These are phyloP conservation scores for Acanthamoeba sp. DNA, from an alignment of 208 protist species.

Conservation along the genomic window DNA sequence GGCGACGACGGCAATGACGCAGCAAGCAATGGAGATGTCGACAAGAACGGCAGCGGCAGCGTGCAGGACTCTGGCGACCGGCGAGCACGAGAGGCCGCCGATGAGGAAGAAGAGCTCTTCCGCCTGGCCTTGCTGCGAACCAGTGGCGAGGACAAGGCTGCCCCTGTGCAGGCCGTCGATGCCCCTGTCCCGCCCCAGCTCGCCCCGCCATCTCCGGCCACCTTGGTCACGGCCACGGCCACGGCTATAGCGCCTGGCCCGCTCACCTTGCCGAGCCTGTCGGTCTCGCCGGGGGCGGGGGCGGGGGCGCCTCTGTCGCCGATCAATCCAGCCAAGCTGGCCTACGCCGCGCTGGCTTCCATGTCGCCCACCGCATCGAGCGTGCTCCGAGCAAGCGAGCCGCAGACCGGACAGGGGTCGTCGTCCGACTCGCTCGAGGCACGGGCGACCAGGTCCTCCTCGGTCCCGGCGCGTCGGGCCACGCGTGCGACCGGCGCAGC, in stretches of 20 bases:
- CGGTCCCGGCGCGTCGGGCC: not conserved
- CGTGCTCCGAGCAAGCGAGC: not conserved
- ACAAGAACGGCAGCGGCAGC: not conserved
- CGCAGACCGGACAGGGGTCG: not conserved
- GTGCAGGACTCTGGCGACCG: not conserved
- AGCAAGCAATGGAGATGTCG: not conserved
- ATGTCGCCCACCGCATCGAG: not conserved
- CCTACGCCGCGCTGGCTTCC: not conserved
- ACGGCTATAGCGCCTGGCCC: not conserved
- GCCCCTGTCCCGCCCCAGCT: not conserved
- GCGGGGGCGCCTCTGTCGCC: not conserved
- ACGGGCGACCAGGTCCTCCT: not conserved
- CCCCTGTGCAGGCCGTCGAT: not conserved
- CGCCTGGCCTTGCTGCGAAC: not conserved
- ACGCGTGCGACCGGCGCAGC: too few relatives aligned
- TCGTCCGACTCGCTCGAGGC: not conserved
- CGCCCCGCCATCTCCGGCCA: not conserved
- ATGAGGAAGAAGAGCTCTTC: conserved; percentile 44
- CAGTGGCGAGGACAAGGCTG: not conserved
- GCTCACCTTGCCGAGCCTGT: not conserved
- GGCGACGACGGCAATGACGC: not conserved
- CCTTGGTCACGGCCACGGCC: not conserved
- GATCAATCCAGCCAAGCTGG: conserved; percentile 28
- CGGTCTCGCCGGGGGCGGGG: too few relatives aligned
- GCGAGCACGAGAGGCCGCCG: not conserved